Evolutionary conservation across 2,329 filamentous ascomycete species (phyloP), one percentile per base, ranked within the genome.

Genomic region (Parastagonospora avenae): DNA sequence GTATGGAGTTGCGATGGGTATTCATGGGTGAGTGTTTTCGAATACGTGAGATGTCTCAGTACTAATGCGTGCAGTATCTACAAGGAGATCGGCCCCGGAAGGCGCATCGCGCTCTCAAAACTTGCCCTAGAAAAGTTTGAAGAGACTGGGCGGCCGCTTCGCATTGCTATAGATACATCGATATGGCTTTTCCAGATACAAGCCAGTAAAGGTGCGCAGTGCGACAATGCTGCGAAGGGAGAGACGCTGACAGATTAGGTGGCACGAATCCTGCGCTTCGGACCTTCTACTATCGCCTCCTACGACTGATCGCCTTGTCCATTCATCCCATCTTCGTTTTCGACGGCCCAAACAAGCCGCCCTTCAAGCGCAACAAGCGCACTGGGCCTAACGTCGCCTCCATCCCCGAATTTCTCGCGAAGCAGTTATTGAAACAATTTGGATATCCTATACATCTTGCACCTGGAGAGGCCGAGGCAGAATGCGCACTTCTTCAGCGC

Each of bases 171-270:
- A 58, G 94, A 99, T 70, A 89, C 96, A 62, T 91, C 92, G 2
- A 97, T 99, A 68, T 99, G 94, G 94, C 89, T 96, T 38, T 97
- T 96, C 68, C 94, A 99, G 68, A 88, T 88, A 10, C 92, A 96
- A 68, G 88, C 91, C 11, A 90, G 90, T 14, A 86, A 86, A 77
- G 91, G 85, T 83, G 66, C 15, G 41, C 14, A 29, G 63, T 50
- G 19, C 14, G 6, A 2, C 6, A 8, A 19, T 49, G 27, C 14
- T 4, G 30, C 44, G 29, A 24, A n/a, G 24, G 11, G 27, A 28
- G 4, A 31, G 33, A 28, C 10, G 14, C 61, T 68, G 41, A 67
- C 52, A 31, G 24, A 16, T 4, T 41, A 85, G 87, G 93, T 40
- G 94, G 94, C 52, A 86, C 87, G 9, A 97, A 97, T 63, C 93